Percentiles rank a stretch among this genome's conserved stretches.
Evolutionary conservation across 306 rosid genomes (phyloP).

Genomic region (Cicer bijugum): DNA sequence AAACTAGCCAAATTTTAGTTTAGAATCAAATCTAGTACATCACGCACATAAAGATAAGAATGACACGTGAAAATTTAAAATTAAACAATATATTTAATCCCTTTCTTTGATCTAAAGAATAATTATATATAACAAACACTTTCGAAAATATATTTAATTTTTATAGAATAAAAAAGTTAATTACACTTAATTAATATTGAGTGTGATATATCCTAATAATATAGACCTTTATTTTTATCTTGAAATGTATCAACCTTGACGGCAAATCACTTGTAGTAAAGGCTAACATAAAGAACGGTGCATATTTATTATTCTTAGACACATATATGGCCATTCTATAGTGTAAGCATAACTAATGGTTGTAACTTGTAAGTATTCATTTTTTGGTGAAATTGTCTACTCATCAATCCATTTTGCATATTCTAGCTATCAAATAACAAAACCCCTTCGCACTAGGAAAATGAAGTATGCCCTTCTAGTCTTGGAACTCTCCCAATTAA

Average conservation of each 20-base stretch:
- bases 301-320: conserved; percentile 35
- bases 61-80: no score
- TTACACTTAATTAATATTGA: no score
- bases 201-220: no score
- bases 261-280: conserved; percentile 32
- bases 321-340: conserved; percentile 24
- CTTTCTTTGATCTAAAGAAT: no score
- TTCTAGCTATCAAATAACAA: conserved; percentile 30
- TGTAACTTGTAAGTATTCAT: conserved; percentile 10
- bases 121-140: no score
- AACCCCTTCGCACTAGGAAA: conserved; percentile 23
- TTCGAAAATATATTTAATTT: no score
- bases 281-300: conserved; percentile 46
- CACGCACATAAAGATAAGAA: no score
- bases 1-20: conserved; percentile 2
- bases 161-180: no score
- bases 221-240: neutral
- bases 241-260: conserved; percentile 33
- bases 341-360: conserved; percentile 41
- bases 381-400: conserved; percentile 34
- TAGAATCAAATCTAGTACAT: conserved; percentile 28
- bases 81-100: no score
- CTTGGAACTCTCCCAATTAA: conserved; percentile 15
- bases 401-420: conserved; percentile 27
- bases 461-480: conserved; percentile 15